These are phyloP conservation scores for Acer campestre DNA, from an alignment of 345 rosid species.

Conservation along the genomic window DNA sequence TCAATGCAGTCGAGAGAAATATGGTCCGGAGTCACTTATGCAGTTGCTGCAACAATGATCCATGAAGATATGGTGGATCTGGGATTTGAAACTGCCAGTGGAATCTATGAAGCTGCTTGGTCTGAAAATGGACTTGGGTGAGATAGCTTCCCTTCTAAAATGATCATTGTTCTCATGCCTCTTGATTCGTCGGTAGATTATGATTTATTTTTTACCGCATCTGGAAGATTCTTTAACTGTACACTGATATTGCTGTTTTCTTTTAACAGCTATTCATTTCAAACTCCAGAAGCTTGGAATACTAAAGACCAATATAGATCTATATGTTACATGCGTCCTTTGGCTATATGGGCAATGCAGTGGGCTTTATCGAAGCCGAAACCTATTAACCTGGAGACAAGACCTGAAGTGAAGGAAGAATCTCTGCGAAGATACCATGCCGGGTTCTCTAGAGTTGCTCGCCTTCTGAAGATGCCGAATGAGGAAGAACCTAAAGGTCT, in stretches of 20 bases:
- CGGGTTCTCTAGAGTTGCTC: conserved; percentile 67
- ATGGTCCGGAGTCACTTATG: conserved; percentile 96
- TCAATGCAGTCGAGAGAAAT: conserved; percentile 90
- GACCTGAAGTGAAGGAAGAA: conserved; percentile 34
- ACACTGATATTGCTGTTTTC: conserved; percentile 8
- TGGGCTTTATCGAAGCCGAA: conserved; percentile 70
- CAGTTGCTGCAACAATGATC: conserved; percentile 87
- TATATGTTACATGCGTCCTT: conserved; percentile 77
- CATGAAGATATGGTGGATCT: conserved; percentile 69
- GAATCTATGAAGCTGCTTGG: conserved; percentile 82
- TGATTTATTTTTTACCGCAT: no score
- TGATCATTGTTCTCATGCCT: background rate
- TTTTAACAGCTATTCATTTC: conserved; percentile 71
- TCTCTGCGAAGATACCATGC: conserved; percentile 41
- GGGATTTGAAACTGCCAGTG: conserved; percentile 83
- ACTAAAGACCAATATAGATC: conserved; percentile 62
- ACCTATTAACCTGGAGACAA: conserved; percentile 30
- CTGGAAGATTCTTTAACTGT: background rate
- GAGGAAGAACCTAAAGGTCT: conserved; percentile 42
- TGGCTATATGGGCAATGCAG: conserved; percentile 97
- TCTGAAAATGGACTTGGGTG: conserved; percentile 86
- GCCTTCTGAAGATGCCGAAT: conserved; percentile 62
- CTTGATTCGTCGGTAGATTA: no score
- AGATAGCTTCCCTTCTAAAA: conserved; percentile 11
- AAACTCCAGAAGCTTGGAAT: conserved; percentile 94